Evolutionary conservation across 148 eudicot genomes (phyloP), one percentile per base, ranked within the genome.

Genomic region (Rhododendron vialii): DNA sequence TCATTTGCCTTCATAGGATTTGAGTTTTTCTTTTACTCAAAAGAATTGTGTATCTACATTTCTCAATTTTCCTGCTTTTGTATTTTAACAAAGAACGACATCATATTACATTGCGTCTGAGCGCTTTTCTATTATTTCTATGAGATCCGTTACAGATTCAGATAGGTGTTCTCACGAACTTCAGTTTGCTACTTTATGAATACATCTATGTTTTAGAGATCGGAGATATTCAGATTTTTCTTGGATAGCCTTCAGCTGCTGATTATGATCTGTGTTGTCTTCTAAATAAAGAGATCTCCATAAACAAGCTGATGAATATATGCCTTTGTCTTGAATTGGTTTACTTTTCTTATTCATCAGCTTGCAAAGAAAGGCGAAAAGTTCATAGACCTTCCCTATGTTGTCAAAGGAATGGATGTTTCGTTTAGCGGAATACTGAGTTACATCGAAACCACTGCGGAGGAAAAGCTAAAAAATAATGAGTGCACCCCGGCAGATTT

Each of bases 331-430:
- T 7, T 67, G 36, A 14, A 75, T 55, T 30, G 51, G 38, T 48
- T 26, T 57, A 30, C 5, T 84, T 50, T 81, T 88, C 18, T 33
- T 77, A 38, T 38, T 87, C 26, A 41, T 53, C 93, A 96, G 99
- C 99, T 96, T 89, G 98, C 99, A 20, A 96, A 96, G 90, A 96
- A 96, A 87, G 99, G 99, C 80, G 95, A 95, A 26, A 93, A 94
- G 73, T 96, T 94, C 86, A 92, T 96, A 51, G 98, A 96, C 83
- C 96, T 96, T 86, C 99, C 99, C 41, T 96, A 96, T 82, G 98
- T 90, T 87, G 99, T 96, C 77, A 96, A 96, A 90, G 99, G 99
- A 89, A 96, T 96, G 99, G 99, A 96, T 85, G 99, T 96, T 77
- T 96, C 99, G 9, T 96, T 96, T 83, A 96, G 99, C 87, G 99